Evolutionary conservation across 768 basidiomycete genomes (phyloP), one percentile per base, ranked within the genome.

Genomic region (Leccinum truebloodii): DNA sequence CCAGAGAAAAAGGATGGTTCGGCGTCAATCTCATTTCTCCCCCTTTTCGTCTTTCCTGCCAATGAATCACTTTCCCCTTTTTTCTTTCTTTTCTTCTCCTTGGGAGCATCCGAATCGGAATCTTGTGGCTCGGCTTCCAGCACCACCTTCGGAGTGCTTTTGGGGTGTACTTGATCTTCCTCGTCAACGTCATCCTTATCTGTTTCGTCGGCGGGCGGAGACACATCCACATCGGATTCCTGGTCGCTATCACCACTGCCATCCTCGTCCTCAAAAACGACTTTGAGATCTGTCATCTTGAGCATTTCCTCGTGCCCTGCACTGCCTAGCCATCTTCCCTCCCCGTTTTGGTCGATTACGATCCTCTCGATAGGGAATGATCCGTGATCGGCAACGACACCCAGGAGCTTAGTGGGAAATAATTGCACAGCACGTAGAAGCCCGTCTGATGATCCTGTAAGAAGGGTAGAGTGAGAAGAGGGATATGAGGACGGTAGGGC

Each of bases 371-470:
- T 85, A 6, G 95, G 95, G 76, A 92, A 94, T 61, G 93, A 90
- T 5, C 92, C 93, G 66, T 97, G 95, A 65, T 95, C 92, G 13
- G 89, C 90, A 44, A 98, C 87, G 53, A 95, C 88, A 20, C 95
- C 95, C 49, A 96, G 77, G 34, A 98, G 81, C 70, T 93, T 92
- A 57, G 91, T 95, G 1, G 95, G 95, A 59, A 95, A 80, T 37
- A 97, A 79, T 68, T 95, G 85, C 3, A 95, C 88, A 16, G 92
- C 92, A 50, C 95, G 86, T 46, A 98, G 80, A 68, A 93, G 82
- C 0, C 95, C 95, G 71, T 98, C 95, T 6, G 94, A 94, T 0
- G 94, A 96, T 6, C 95, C 94, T 1, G 94, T 94, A 2, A 95
- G 81, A 60, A 97, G 83, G 2, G 88, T 85, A 16, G 86, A 82